phyloP scores from a whole-genome alignment of 2,329 filamentous ascomycete genomes.

The Aspergillus brunneoviolaceus region DNA sequence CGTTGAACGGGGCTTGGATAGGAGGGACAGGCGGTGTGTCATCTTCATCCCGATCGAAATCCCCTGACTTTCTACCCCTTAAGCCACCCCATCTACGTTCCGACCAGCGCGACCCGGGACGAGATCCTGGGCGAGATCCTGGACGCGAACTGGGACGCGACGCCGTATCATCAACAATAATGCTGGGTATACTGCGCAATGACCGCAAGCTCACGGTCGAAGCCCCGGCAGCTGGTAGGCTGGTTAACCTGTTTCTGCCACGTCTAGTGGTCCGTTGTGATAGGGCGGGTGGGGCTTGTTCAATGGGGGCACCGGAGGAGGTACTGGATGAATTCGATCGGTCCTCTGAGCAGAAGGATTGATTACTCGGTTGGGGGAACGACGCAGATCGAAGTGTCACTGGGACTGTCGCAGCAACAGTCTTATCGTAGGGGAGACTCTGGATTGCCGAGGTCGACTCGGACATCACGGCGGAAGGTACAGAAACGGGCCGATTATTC shows the following conservation, averaged over 20 bases:
- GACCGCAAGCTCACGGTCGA: slow-evolving; percentile 30
- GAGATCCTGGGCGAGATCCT: slow-evolving; percentile 35
- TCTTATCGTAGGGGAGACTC: slow-evolving; percentile 29
- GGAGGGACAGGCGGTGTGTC: slow-evolving; percentile 35
- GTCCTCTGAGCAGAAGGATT: slow-evolving; percentile 24
- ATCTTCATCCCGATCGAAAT: slow-evolving; percentile 32
- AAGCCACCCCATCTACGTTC: slow-evolving; percentile 45
- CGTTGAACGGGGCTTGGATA: slow-evolving; percentile 44
- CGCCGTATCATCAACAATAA: slow-evolving; percentile 38
- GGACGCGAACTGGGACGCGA: slow-evolving; percentile 36
- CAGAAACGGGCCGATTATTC: slow-evolving; percentile 30
- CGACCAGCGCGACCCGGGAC: slow-evolving; percentile 45
- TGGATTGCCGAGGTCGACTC: slow-evolving; percentile 27
- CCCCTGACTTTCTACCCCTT: slow-evolving; percentile 33
- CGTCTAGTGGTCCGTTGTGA: slow-evolving; percentile 14
- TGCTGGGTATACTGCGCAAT: slow-evolving; percentile 41
- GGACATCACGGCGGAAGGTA: slow-evolving; percentile 26
- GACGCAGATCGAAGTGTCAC: slow-evolving; percentile 30
- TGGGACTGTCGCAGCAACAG: slow-evolving; percentile 23
- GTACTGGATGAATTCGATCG: slow-evolving; percentile 26
- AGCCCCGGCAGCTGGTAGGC: slow-evolving; percentile 23
- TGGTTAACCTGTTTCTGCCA: slow-evolving; percentile 17
- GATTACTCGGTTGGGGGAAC: slow-evolving; percentile 25
- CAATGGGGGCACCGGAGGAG: slow-evolving; percentile 20
- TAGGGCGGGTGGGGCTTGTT: slow-evolving; percentile 12